phyloP scores from a whole-genome alignment of 2,329 filamentous ascomycete genomes.

The Chaetomium olivaceum region DNA sequence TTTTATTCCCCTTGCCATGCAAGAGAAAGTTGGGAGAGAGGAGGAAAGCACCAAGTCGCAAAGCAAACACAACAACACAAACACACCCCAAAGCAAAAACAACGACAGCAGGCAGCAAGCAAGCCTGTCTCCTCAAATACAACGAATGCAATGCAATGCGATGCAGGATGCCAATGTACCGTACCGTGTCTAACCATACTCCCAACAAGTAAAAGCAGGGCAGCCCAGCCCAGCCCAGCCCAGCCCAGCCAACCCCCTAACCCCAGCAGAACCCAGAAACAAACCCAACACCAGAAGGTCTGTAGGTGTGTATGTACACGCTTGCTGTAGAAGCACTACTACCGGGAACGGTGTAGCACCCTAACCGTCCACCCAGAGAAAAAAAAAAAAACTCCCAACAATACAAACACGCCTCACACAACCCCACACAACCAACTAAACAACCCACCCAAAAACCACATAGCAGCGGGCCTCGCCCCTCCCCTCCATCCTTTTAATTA shows the following conservation, averaged over 20 bases:
- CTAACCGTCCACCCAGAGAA: neutral
- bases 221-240: too few relatives aligned
- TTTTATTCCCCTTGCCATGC: too few relatives aligned
- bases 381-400: too few relatives aligned
- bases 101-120: neutral
- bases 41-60: neutral
- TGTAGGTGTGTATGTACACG: neutral
- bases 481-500: neutral
- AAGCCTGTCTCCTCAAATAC: neutral
- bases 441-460: neutral
- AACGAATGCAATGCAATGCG: slow-evolving; percentile 1
- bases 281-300: neutral
- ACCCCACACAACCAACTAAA: too few relatives aligned
- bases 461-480: too few relatives aligned
- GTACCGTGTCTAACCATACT: neutral
- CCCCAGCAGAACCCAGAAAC: neutral
- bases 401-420: too few relatives aligned
- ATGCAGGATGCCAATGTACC: neutral
- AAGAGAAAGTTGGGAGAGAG: too few relatives aligned
- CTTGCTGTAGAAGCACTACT: neutral
- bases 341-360: neutral
- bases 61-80: neutral
- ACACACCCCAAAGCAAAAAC: neutral
- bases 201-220: neutral
- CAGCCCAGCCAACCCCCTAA: neutral